Percentiles rank a stretch among this genome's conserved stretches.
These are phyloP conservation scores for Endothia cerciana DNA, from an alignment of 2,329 filamentous ascomycete species.

Conservation along the genomic window DNA sequence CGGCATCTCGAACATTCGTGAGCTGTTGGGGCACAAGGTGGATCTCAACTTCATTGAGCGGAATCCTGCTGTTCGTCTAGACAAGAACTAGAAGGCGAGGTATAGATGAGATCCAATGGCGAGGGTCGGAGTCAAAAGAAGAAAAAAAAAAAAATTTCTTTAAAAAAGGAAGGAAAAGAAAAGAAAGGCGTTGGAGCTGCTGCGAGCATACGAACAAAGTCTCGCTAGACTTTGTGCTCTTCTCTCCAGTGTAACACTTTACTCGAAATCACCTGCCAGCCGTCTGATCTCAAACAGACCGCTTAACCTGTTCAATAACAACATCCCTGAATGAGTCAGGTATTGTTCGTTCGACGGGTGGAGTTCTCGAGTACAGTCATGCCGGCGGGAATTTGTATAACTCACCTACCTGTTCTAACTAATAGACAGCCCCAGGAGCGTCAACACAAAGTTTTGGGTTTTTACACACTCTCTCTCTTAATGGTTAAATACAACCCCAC, in stretches of 20 bases:
- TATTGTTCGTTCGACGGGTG: too few species aligned
- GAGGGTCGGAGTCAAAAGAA: not conserved
- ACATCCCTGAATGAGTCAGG: not conserved
- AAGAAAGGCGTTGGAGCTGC: not conserved
- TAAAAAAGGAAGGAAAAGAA: not conserved
- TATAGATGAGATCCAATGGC: conserved; percentile 15
- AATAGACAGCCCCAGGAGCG: too few species aligned
- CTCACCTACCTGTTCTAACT: too few species aligned
- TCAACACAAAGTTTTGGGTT: too few species aligned
- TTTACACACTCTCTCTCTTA: too few species aligned
- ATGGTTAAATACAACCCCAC: not conserved
- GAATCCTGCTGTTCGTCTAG: conserved; percentile 26
- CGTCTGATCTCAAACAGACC: too few species aligned
- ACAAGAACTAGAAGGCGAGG: conserved; percentile 3
- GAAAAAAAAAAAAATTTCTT: too few species aligned
- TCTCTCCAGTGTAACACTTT: not conserved
- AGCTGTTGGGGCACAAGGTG: conserved; percentile 92
- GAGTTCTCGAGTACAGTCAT: too few species aligned
- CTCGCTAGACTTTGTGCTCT: not conserved
- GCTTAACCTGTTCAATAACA: not conserved
- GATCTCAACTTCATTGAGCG: conserved; percentile 25
- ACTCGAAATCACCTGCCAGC: too few species aligned
- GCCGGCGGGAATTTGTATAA: too few species aligned
- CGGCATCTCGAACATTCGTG: conserved; percentile 85
- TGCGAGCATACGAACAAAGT: not conserved